A percentile compares a stretch with the other conserved stretches of the same genome.
Evolutionary conservation across 2,329 filamentous ascomycete species (phyloP).

Genomic region (Chrysosphaeria jannelii): DNA sequence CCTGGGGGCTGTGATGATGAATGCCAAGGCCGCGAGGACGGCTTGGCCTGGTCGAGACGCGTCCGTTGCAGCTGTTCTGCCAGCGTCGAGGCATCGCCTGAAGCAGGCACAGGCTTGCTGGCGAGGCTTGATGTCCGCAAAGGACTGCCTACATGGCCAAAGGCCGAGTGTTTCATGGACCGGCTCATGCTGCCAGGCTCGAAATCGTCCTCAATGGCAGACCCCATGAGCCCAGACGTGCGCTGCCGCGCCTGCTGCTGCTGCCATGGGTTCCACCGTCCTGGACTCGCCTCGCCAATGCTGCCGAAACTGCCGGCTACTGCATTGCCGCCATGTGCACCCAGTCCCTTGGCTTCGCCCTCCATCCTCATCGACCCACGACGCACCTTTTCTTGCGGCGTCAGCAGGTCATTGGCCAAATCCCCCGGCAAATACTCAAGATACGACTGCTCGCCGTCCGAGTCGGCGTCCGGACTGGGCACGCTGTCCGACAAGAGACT

Average conservation of each 20-base stretch:
- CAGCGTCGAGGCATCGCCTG: slow-evolving; percentile 22
- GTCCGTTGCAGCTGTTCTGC: slow-evolving; percentile 32
- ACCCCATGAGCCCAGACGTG: not conserved
- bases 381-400: slow-evolving; percentile 34
- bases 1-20: too few species aligned
- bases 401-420: slow-evolving; percentile 29
- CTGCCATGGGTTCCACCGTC: slow-evolving; percentile 25
- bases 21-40: slow-evolving; percentile 1
- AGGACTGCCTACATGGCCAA: slow-evolving; percentile 35
- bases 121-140: slow-evolving; percentile 31
- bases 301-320: slow-evolving; percentile 8
- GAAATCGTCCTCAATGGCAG: slow-evolving; percentile 15
- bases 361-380: slow-evolving; percentile 24
- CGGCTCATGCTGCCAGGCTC: slow-evolving; percentile 7
- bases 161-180: slow-evolving; percentile 20
- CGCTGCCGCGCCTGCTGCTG: slow-evolving; percentile 10
- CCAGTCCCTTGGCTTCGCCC: not conserved
- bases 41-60: slow-evolving; percentile 13
- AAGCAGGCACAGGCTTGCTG: slow-evolving; percentile 12
- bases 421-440: slow-evolving; percentile 51
- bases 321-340: not conserved
- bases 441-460: slow-evolving; percentile 42
- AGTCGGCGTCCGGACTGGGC: slow-evolving; percentile 31
- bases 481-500: slow-evolving; percentile 32
- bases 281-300: slow-evolving; percentile 19